A percentile compares a stretch with the other conserved stretches of the same genome.
These are phyloP conservation scores for Hippophae rhamnoides DNA, from an alignment of 306 rosid genomes.

Conservation along the genomic window DNA sequence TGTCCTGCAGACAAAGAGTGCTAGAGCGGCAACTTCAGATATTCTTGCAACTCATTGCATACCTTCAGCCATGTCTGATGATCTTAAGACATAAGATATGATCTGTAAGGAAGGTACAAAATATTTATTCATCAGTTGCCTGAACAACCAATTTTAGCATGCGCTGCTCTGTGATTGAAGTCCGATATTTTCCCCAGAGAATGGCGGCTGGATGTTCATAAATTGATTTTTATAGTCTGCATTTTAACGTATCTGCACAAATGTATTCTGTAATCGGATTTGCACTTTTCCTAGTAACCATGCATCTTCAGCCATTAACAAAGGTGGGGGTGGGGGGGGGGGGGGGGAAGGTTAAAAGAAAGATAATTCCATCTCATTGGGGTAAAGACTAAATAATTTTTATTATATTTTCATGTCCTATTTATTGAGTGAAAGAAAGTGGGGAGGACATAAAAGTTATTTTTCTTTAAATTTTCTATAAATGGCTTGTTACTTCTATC, in stretches of 20 bases:
- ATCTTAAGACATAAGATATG: conserved; percentile 29
- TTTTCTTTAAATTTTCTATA: no score
- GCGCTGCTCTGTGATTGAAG: neutral
- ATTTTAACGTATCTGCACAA: neutral
- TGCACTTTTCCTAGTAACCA: neutral
- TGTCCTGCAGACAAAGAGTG: conserved; percentile 43
- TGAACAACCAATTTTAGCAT: neutral
- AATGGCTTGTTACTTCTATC: no score
- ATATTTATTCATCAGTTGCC: conserved; percentile 2
- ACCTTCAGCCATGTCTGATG: conserved; percentile 65
- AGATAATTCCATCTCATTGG: no score
- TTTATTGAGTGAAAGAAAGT: no score
- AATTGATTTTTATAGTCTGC: neutral
- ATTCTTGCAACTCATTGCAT: conserved; percentile 60
- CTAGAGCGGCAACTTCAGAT: conserved; percentile 54
- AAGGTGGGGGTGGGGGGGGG: no score
- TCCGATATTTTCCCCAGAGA: neutral
- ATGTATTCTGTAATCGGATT: neutral
- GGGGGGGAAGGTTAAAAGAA: no score
- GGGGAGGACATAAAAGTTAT: no score
- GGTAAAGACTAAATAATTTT: no score
- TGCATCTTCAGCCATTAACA: no score
- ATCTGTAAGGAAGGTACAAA: conserved; percentile 7
- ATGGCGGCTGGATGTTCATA: neutral
- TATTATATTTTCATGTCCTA: no score